Conservation (phyloP, 192 early-diverging fungal genomes). For the Gonapodya prolifera region DNA sequence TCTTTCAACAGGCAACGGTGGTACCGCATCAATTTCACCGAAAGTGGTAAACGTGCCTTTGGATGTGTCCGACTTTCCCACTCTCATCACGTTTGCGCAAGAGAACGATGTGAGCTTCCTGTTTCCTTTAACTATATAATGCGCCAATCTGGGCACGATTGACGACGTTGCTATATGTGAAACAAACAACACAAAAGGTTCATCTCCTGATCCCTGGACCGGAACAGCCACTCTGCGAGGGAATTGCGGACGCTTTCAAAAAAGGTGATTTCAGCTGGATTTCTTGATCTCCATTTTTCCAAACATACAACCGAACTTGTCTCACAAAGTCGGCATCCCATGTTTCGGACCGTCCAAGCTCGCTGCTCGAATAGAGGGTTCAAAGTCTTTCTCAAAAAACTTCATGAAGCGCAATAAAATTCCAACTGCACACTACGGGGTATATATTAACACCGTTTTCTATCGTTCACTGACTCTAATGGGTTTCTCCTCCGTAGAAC, state of each 20-base stretch:
- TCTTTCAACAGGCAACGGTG: constrained; percentile 70
- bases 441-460: constrained; percentile 14
- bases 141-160: too few species aligned
- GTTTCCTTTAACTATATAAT: not conserved
- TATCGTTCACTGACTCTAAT: not conserved
- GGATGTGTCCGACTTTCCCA: constrained; percentile 53
- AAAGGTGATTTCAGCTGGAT: constrained; percentile 31
- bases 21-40: constrained; percentile 53
- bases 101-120: constrained; percentile 47
- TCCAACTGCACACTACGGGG: constrained; percentile 84
- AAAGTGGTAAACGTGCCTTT: constrained; percentile 78
- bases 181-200: constrained; percentile 44
- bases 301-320: not conserved
- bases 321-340: constrained; percentile 59
- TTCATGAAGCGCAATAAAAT: constrained; percentile 96
- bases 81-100: constrained; percentile 64
- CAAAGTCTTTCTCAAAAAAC: constrained; percentile 97
- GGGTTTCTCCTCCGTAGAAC: constrained; percentile 21
- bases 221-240: constrained; percentile 93
- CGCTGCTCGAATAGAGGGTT: constrained; percentile 90
- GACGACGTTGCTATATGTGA: too few species aligned
- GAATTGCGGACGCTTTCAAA: constrained; percentile 70
- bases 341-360: constrained; percentile 82
- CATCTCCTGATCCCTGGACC: constrained; percentile 85
- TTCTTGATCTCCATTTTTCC: not conserved